These are phyloP conservation scores for Phaseolus coccineus DNA, from an alignment of 331 rosid genomes.

Conservation along the genomic window DNA sequence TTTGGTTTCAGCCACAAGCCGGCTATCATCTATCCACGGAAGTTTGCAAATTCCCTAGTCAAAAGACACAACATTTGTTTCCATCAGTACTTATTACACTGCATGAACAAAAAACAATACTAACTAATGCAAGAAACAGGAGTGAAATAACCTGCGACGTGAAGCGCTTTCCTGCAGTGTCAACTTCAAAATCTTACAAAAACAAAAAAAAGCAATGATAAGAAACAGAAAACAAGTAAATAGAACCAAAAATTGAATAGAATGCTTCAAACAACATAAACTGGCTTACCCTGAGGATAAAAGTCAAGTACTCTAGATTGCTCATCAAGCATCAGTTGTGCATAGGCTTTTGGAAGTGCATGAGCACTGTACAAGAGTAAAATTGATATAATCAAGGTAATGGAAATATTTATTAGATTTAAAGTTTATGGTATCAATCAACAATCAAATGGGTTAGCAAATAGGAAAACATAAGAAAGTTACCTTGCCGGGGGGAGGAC, in stretches of 20 bases:
- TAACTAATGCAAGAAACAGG: neutral
- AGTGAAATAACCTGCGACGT: constrained; percentile 57
- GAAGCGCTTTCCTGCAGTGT: constrained; percentile 61
- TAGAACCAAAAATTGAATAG: no score
- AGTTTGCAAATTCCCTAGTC: constrained; percentile 59
- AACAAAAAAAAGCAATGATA: neutral
- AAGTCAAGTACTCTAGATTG: constrained; percentile 51
- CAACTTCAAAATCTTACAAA: constrained; percentile 58
- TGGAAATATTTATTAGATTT: neutral
- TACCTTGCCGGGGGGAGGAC: constrained; percentile 63
- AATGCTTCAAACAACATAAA: neutral
- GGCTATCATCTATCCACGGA: constrained; percentile 58
- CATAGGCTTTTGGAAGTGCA: constrained; percentile 56
- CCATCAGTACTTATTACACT: neutral
- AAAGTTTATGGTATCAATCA: neutral
- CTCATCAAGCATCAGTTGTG: constrained; percentile 51
- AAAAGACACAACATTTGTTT: neutral
- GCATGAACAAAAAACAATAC: neutral
- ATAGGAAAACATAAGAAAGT: neutral
- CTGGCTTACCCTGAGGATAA: constrained; percentile 56
- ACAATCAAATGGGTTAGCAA: no score
- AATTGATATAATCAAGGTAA: neutral
- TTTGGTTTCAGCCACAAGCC: constrained; percentile 57
- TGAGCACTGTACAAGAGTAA: constrained; percentile 44
- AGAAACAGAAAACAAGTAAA: neutral